Percentiles rank a stretch among this genome's conserved stretches.
Evolutionary conservation across 495 filamentous ascomycete species (phyloP).

Genomic region (Aspergillus wentii): DNA sequence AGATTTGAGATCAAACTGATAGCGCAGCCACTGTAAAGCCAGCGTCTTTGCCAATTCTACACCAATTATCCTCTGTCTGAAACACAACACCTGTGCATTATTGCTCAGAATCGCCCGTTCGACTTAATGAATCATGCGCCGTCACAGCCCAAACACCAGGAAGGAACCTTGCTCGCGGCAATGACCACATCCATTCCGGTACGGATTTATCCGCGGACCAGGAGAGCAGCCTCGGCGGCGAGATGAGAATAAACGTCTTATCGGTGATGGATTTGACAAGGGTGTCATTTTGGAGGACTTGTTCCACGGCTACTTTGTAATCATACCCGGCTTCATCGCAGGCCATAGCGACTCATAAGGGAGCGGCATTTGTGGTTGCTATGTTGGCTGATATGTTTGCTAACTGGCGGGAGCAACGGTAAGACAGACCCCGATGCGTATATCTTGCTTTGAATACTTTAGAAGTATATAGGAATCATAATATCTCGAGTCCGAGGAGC

Average conservation of each 20-base stretch:
- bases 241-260: constrained; percentile 66
- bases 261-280: constrained; percentile 57
- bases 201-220: constrained; percentile 74
- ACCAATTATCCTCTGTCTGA: constrained; percentile 68
- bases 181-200: constrained; percentile 72
- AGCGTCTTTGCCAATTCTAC: constrained; percentile 60
- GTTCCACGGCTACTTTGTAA: constrained; percentile 66
- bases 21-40: constrained; percentile 68
- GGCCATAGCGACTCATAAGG: constrained; percentile 41
- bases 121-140: constrained; percentile 66
- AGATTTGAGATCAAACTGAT: constrained; percentile 60
- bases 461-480: too few relatives aligned
- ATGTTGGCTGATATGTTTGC: background rate
- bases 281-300: constrained; percentile 53
- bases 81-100: constrained; percentile 71
- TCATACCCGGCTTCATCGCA: constrained; percentile 58
- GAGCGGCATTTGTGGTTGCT: constrained; percentile 7
- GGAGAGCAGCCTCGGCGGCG: constrained; percentile 59
- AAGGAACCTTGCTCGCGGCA: constrained; percentile 66
- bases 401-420: too few relatives aligned
- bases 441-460: too few relatives aligned
- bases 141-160: constrained; percentile 70
- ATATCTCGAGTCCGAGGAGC: too few relatives aligned
- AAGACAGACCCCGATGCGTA: too few relatives aligned
- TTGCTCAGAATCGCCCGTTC: constrained; percentile 67